These are phyloP conservation scores for Pseudozyma pruni DNA, from an alignment of 1,284 basidiomycete species.

Conservation along the genomic window DNA sequence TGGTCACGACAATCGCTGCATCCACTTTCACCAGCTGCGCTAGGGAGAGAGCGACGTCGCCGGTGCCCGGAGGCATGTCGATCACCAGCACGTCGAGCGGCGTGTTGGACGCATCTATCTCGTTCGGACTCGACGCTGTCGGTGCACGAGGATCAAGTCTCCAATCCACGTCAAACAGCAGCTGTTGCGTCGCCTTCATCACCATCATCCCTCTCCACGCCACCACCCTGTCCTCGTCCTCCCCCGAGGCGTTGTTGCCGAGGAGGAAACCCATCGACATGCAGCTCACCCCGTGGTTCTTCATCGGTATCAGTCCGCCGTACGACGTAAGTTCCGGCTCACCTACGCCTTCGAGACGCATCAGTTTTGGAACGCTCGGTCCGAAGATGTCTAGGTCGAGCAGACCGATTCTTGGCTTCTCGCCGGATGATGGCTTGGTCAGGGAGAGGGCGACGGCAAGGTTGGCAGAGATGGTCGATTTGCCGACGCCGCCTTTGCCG, in stretches of 20 bases:
- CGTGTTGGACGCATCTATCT: conserved; percentile 9
- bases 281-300: conserved; percentile 88
- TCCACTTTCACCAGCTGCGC: conserved; percentile 80
- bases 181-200: conserved; percentile 95
- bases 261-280: conserved; percentile 94
- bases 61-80: conserved; percentile 97
- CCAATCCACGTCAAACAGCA: conserved; percentile 98
- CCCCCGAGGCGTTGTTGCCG: conserved; percentile 6
- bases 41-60: conserved; percentile 91
- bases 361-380: conserved; percentile 91
- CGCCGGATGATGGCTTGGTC: conserved; percentile 18
- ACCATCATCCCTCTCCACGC: conserved; percentile 99
- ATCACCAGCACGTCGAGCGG: conserved; percentile 85
- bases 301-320: conserved; percentile 80
- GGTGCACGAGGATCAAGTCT: conserved; percentile 41
- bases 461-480: conserved; percentile 92
- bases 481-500: conserved; percentile 96
- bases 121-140: conserved; percentile 5
- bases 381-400: conserved; percentile 97
- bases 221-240: conserved; percentile 69
- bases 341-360: conserved; percentile 84
- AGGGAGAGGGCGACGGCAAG: conserved; percentile 77
- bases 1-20: conserved; percentile 76
- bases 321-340: conserved; percentile 80
- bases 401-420: conserved; percentile 77